phyloP scores from a whole-genome alignment of 139 green algal species.

The Chlorella sp. region DNA sequence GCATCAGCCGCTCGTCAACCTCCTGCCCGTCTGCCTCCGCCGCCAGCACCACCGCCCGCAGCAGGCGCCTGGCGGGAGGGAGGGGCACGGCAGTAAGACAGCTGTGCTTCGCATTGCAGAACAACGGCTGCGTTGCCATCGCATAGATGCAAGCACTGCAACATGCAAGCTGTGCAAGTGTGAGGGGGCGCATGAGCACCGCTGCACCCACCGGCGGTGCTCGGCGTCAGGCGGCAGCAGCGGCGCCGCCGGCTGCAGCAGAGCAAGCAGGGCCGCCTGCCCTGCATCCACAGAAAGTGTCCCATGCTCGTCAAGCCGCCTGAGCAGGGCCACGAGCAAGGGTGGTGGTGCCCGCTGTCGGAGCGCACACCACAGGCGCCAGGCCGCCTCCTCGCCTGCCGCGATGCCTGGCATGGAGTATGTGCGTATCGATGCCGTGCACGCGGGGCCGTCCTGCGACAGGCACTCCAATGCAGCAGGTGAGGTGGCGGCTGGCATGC shows the following conservation, averaged over 20 bases:
- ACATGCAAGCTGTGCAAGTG: too few relatives aligned
- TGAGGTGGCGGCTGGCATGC: too few relatives aligned
- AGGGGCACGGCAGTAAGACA: too few relatives aligned
- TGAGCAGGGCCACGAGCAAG: neutral
- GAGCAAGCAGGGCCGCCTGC: constrained; percentile 11
- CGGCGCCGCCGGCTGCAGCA: neutral
- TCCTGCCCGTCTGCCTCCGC: constrained; percentile 31
- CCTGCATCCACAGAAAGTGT: neutral
- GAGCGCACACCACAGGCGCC: neutral
- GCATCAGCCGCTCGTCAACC: constrained; percentile 36
- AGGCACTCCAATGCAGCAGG: too few relatives aligned
- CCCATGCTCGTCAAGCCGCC: neutral
- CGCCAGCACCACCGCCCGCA: constrained; percentile 36
- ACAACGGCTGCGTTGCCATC: too few relatives aligned
- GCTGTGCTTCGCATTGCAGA: too few relatives aligned
- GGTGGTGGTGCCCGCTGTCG: neutral
- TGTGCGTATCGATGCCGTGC: too few relatives aligned
- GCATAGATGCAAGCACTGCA: too few relatives aligned
- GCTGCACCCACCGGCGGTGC: neutral
- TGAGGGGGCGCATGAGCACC: neutral
- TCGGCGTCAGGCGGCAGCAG: constrained; percentile 14
- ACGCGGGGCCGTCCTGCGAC: too few relatives aligned
- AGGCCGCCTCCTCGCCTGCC: neutral
- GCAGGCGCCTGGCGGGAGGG: constrained; percentile 1
- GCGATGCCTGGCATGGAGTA: neutral